phyloP scores from a whole-genome alignment of 1,284 basidiomycete species.

The Ganoderma leucocontextum region DNA sequence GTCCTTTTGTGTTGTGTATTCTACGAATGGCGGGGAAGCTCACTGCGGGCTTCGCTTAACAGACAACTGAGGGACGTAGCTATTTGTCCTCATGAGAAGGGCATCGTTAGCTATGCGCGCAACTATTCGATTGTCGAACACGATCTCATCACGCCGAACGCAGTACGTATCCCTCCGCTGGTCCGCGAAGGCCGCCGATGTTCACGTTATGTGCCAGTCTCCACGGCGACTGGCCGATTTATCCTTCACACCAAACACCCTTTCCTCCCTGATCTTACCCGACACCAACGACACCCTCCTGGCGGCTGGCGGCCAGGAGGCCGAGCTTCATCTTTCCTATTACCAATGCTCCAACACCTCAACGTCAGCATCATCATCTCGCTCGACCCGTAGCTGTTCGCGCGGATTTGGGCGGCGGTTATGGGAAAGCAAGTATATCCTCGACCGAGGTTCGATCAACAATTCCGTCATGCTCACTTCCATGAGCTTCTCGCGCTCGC shows the following conservation, averaged over 20 bases:
- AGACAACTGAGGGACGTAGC: conserved; percentile 82
- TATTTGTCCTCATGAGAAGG: conserved; percentile 74
- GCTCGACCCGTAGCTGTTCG: conserved; percentile 30
- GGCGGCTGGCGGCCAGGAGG: conserved; percentile 84
- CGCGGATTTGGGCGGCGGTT: conserved; percentile 42
- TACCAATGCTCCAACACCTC: conserved; percentile 44
- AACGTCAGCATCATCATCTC: conserved; percentile 36
- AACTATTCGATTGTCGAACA: conserved; percentile 69
- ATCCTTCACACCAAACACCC: conserved; percentile 72
- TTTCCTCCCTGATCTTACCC: conserved; percentile 67
- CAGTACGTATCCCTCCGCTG: conserved; percentile 50
- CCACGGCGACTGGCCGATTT: conserved; percentile 61
- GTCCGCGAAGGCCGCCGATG: background rate
- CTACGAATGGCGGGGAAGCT: background rate
- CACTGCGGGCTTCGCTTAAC: conserved; percentile 13
- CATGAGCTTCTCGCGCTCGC: conserved; percentile 61
- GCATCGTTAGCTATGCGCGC: conserved; percentile 74
- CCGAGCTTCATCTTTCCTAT: conserved; percentile 79
- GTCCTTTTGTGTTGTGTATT: background rate
- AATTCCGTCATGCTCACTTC: conserved; percentile 82
- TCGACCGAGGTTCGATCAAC: conserved; percentile 78
- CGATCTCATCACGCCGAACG: conserved; percentile 58
- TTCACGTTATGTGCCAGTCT: conserved; percentile 45
- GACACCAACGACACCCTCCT: conserved; percentile 68
- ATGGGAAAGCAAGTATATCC: conserved; percentile 66